Percentiles rank a stretch among this genome's conserved stretches.
phyloP scores from a whole-genome alignment of 225 moss, liverwort and hornwort genomes.

The Climacium dendroides region DNA sequence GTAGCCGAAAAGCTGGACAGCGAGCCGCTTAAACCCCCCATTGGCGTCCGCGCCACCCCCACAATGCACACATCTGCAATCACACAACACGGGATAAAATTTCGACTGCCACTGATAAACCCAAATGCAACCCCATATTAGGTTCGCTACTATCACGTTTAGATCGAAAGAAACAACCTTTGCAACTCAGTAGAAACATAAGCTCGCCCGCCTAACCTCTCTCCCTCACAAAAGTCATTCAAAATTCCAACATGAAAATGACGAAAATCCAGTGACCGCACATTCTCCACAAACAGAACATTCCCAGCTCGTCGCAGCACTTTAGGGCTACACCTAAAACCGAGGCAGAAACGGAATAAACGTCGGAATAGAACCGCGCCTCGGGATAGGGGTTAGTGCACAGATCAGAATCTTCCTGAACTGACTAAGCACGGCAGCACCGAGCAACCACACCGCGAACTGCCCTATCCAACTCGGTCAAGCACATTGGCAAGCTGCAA shows the following conservation, averaged over 20 bases:
- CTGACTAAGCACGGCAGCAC: not conserved
- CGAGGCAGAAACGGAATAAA: not conserved
- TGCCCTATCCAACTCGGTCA: not conserved
- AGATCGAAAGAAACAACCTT: not conserved
- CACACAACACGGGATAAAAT: not conserved
- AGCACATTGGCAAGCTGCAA: not conserved
- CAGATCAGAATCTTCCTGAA: not conserved
- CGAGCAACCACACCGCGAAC: not conserved
- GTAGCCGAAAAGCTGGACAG: conserved; percentile 67
- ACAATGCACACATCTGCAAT: conserved; percentile 86
- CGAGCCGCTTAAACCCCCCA: conserved; percentile 84
- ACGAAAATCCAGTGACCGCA: not conserved
- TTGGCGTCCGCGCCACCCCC: conserved; percentile 87
- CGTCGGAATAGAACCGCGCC: not conserved
- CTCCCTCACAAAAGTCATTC: not conserved
- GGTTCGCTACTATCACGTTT: not conserved
- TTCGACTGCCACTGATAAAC: not conserved
- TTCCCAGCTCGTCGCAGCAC: not conserved
- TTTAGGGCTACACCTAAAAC: not conserved
- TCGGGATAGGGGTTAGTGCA: not conserved
- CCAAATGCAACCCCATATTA: not conserved
- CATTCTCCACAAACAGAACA: not conserved
- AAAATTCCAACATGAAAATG: not conserved
- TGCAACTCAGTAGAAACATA: not conserved
- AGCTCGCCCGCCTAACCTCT: not conserved